Percentiles rank a stretch among this genome's conserved stretches.
These are phyloP conservation scores for Cenchrus purpureus DNA, from an alignment of 176 grass and related monocot genomes.

Conservation along the genomic window DNA sequence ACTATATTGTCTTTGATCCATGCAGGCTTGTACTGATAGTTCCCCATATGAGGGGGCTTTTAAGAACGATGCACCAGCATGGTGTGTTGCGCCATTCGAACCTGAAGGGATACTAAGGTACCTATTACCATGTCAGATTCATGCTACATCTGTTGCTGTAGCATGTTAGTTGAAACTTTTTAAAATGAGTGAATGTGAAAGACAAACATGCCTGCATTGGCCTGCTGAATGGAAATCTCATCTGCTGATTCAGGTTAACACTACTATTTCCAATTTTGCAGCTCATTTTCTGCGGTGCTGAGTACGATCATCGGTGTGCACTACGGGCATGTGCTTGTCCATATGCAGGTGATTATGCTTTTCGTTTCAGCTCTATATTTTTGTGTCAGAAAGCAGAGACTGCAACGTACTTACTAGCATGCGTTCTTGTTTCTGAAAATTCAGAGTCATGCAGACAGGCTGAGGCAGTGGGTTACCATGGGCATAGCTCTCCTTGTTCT, in stretches of 20 bases:
- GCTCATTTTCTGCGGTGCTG: constrained; percentile 80
- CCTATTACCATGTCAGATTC: not conserved
- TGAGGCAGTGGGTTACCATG: constrained; percentile 75
- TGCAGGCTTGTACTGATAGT: constrained; percentile 79
- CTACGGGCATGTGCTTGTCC: constrained; percentile 87
- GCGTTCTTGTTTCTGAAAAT: constrained; percentile 22
- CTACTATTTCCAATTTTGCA: constrained; percentile 18
- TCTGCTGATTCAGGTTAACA: not conserved
- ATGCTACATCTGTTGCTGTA: not conserved
- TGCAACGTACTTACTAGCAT: not conserved
- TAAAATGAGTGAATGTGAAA: not conserved
- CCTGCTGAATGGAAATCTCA: not conserved
- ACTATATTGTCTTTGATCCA: not conserved
- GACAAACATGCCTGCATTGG: not conserved
- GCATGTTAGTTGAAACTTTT: not conserved
- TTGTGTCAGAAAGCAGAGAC: not conserved
- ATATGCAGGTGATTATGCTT: constrained; percentile 63
- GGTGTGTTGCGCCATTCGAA: constrained; percentile 91
- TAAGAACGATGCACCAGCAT: constrained; percentile 67
- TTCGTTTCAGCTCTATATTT: not conserved
- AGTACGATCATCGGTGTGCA: constrained; percentile 86
- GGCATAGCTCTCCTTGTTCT: constrained; percentile 69
- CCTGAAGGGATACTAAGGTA: constrained; percentile 92
- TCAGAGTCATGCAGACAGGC: constrained; percentile 69
- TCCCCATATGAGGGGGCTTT: constrained; percentile 83